Evolutionary conservation across 352 stramenopile species (phyloP), one percentile per base, ranked within the genome.

Genomic region (Pythium oligandrum): DNA sequence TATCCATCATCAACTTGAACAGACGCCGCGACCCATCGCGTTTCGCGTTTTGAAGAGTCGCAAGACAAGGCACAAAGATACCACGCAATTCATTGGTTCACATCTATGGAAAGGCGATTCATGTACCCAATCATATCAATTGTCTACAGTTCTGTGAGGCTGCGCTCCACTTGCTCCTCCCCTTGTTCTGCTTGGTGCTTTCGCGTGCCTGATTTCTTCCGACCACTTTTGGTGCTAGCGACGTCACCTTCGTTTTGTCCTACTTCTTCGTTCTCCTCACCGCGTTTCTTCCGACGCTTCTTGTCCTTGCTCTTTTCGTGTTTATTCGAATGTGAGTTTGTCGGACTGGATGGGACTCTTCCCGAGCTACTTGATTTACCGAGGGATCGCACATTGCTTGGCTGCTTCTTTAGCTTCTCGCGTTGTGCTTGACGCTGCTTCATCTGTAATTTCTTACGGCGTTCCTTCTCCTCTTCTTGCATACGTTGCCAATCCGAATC

Each of bases 371-470:
- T 44, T 5, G 39, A 12, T 37, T 69, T 64, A n/a, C 53, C 53
- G 0, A 63, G 39, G 0, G 56, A 51, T 55, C 59, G 32, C 3
- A 4, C 46, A 42, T 54, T 67, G 30, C 53, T 67, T 6, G 53
- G 31, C 59, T 85, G 73, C 44, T 89, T 89, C 53, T 86, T 86
- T 8, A 87, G 46, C 48, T 90, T 90, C 10, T 92, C 78, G n/a
- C 78, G 75, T 44, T 88, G 81, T 11, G 77, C 78, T 63, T 92
- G 81, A 0, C 81, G 70, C 45, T 92, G 81, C 40, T 90, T 92
- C 12, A 76, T 49, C 62, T 86, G 76, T 32, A 90, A 48, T 39
- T 71, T 71, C 48, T 86, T 86, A 55, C 80, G 79, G 8, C 81
- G 74, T 44, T 88, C 75, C 39, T 85, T 87, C 53, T 88, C 81